Evolutionary conservation across 2,329 filamentous ascomycete species (phyloP).

Genomic region (Fonsecaea erecta): DNA sequence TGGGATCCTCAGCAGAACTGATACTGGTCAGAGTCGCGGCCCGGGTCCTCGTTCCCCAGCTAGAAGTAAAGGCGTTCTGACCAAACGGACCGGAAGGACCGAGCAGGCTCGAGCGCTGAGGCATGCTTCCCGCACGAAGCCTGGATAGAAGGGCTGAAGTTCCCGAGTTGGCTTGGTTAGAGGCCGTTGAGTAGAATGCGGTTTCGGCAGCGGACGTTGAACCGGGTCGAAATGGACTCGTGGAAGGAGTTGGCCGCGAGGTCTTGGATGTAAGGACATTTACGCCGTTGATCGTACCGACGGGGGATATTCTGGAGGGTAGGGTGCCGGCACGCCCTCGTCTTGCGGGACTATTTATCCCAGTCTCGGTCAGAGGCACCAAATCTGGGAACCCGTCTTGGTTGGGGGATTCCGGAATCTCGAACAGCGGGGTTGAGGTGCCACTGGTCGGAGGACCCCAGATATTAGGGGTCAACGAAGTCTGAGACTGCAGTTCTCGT

Average conservation of each 20-base stretch:
- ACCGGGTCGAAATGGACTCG: slow-evolving; percentile 80
- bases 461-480: slow-evolving; percentile 77
- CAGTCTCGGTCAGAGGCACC: slow-evolving; percentile 69
- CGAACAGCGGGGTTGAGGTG: slow-evolving; percentile 91
- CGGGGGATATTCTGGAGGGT: slow-evolving; percentile 89
- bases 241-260: slow-evolving; percentile 81
- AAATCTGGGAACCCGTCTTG: slow-evolving; percentile 93
- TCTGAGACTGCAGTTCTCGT: slow-evolving; percentile 94
- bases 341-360: slow-evolving; percentile 68
- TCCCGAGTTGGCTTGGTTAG: slow-evolving; percentile 55
- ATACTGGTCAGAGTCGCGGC: slow-evolving; percentile 89
- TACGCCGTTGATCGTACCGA: slow-evolving; percentile 64
- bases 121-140: slow-evolving; percentile 90
- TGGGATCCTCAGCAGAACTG: slow-evolving; percentile 82
- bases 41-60: slow-evolving; percentile 83
- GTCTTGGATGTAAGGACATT: slow-evolving; percentile 72
- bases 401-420: slow-evolving; percentile 95
- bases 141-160: slow-evolving; percentile 80
- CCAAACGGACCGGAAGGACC: slow-evolving; percentile 73
- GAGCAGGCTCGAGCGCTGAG: slow-evolving; percentile 76
- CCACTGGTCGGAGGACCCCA: slow-evolving; percentile 97
- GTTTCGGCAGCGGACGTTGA: slow-evolving; percentile 44
- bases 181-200: slow-evolving; percentile 45
- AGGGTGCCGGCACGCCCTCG: slow-evolving; percentile 91
- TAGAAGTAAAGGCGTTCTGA: slow-evolving; percentile 83